Percentiles rank a stretch among this genome's conserved stretches.
These are phyloP conservation scores for Dioscorea zingiberensis DNA, from an alignment of 106 monocot species.

Conservation along the genomic window DNA sequence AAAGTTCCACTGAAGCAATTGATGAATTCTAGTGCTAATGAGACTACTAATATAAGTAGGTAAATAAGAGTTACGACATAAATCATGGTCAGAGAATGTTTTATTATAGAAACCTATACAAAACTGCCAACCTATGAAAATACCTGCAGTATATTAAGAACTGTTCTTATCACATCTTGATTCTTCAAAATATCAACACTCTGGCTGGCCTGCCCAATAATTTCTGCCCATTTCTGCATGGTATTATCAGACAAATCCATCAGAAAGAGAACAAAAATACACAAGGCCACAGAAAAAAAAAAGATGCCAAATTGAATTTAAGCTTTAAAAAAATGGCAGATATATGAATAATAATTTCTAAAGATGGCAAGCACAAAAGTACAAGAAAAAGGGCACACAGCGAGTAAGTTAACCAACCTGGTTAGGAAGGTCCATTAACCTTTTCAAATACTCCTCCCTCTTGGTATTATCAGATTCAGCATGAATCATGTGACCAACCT, in stretches of 20 bases:
- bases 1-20: too few species aligned
- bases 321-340: too few species aligned
- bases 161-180: conserved; percentile 85
- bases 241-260: conserved; percentile 7
- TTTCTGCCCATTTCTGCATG: conserved; percentile 93
- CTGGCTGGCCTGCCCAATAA: conserved; percentile 86
- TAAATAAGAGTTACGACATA: too few species aligned
- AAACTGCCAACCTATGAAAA: neutral
- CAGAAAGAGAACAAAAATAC: neutral
- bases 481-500: conserved; percentile 99
- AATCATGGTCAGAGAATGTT: too few species aligned
- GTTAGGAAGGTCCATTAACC: conserved; percentile 98
- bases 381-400: too few species aligned
- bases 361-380: neutral
- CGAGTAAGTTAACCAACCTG: conserved; percentile 29
- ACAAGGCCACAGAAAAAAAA: neutral
- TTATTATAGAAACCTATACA: too few species aligned
- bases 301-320: neutral
- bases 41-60: too few species aligned
- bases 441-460: conserved; percentile 92
- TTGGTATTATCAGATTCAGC: conserved; percentile 79
- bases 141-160: conserved; percentile 99
- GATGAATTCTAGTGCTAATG: too few species aligned
- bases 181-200: conserved; percentile 95
- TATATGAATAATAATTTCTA: too few species aligned